Conservation (phyloP, 495 filamentous ascomycete genomes). For the Aspergillus diversus region DNA sequence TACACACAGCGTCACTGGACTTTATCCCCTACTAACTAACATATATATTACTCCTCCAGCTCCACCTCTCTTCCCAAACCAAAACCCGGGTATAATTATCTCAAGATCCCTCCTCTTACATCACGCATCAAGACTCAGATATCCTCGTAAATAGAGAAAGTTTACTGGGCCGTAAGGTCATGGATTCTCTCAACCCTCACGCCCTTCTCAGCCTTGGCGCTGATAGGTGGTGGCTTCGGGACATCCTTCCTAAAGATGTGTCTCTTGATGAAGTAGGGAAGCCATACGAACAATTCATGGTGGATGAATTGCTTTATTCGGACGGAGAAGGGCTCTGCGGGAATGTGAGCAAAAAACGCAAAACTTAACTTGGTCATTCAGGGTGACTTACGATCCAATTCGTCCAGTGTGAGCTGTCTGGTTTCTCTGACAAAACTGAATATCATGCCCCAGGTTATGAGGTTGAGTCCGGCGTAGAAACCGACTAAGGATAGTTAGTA, state of each 20-base stretch:
- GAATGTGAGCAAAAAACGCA: conserved; percentile 27
- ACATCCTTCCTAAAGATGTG: conserved; percentile 46
- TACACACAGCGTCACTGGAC: too few species aligned
- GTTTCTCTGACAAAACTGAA: conserved; percentile 57
- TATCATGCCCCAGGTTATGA: conserved; percentile 52
- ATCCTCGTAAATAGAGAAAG: too few species aligned
- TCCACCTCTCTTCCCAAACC: too few species aligned
- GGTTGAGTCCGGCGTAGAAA: conserved; percentile 58
- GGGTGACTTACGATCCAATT: conserved; percentile 37
- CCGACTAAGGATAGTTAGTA: conserved; percentile 28
- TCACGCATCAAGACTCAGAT: too few species aligned
- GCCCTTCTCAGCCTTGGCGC: conserved; percentile 30
- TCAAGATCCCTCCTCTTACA: too few species aligned
- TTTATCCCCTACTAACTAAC: too few species aligned
- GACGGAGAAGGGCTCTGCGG: conserved; percentile 50
- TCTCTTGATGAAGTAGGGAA: conserved; percentile 48
- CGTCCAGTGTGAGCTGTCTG: conserved; percentile 47
- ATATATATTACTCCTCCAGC: too few species aligned
- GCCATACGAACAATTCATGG: conserved; percentile 46
- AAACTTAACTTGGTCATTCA: not conserved
- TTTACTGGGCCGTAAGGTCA: too few species aligned
- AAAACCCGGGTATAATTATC: too few species aligned
- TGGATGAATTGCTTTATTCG: conserved; percentile 44
- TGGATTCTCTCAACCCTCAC: too few species aligned
- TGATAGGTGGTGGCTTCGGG: conserved; percentile 39